These are phyloP conservation scores for Vaccinium corymbosum DNA, from an alignment of 148 eudicot species.

Conservation along the genomic window DNA sequence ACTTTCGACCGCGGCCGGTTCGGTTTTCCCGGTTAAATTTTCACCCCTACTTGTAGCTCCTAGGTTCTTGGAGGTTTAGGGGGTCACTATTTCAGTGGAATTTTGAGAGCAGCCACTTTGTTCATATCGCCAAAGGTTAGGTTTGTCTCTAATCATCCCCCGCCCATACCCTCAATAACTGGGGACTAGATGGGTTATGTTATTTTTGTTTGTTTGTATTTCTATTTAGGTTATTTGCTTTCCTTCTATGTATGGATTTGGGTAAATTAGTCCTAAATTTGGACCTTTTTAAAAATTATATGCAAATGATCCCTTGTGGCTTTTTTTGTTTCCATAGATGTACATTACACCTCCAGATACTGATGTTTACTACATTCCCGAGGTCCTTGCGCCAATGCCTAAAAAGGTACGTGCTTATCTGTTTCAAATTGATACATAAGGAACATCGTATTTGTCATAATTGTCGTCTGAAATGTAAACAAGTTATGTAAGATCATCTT, in stretches of 20 bases:
- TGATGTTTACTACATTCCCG: conserved; percentile 84
- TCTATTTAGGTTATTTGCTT: too few relatives aligned
- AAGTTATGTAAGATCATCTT: background rate
- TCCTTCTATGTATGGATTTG: background rate
- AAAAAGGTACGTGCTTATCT: conserved; percentile 48
- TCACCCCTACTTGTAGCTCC: too few relatives aligned
- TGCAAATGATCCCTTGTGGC: background rate
- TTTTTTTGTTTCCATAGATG: conserved; percentile 52
- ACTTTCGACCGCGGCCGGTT: too few relatives aligned
- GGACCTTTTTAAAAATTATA: background rate
- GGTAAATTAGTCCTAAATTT: background rate
- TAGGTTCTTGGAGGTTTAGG: too few relatives aligned
- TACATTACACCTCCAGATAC: conserved; percentile 98
- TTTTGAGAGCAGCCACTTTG: too few relatives aligned
- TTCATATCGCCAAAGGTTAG: too few relatives aligned
- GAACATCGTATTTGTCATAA: background rate
- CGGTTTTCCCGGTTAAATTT: too few relatives aligned
- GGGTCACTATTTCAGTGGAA: too few relatives aligned
- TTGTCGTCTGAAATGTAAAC: background rate
- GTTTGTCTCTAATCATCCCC: too few relatives aligned
- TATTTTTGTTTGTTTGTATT: too few relatives aligned
- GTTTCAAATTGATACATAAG: background rate
- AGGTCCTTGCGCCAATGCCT: conserved; percentile 96
- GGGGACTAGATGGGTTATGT: too few relatives aligned
- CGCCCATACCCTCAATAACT: too few relatives aligned